phyloP scores from a whole-genome alignment of 257 asterid genomes.

The Parsonsia alboflavescens region DNA sequence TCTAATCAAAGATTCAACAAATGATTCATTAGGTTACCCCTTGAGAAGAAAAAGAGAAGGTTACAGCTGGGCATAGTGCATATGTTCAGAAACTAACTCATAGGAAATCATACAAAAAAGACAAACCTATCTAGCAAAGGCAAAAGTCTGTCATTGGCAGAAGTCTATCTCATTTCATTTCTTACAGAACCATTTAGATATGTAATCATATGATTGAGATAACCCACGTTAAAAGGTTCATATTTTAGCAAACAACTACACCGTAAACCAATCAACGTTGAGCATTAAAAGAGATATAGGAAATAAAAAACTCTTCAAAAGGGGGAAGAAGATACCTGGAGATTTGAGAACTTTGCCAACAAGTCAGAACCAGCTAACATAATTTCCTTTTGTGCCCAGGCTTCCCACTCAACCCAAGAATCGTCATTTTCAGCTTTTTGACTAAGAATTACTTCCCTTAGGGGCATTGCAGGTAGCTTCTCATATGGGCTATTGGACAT shows the following conservation, averaged over 20 bases:
- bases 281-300: no score
- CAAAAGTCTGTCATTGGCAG: neutral
- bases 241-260: neutral
- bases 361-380: conserved; percentile 84
- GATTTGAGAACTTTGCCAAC: conserved; percentile 57
- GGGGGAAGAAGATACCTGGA: conserved; percentile 51
- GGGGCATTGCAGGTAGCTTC: conserved; percentile 57
- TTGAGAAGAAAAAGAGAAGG: neutral
- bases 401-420: conserved; percentile 73
- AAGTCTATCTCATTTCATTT: neutral
- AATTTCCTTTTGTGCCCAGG: conserved; percentile 75
- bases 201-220: neutral
- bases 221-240: neutral
- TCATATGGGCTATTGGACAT: conserved; percentile 52
- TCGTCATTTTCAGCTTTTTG: conserved; percentile 21
- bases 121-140: neutral
- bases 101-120: neutral
- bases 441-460: conserved; percentile 24
- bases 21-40: neutral
- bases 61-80: neutral
- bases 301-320: no score
- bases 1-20: neutral
- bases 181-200: neutral
- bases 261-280: neutral
- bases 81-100: neutral